Evolutionary conservation across 2,329 filamentous ascomycete genomes (phyloP).

Genomic region (Sporothrix schenckii): DNA sequence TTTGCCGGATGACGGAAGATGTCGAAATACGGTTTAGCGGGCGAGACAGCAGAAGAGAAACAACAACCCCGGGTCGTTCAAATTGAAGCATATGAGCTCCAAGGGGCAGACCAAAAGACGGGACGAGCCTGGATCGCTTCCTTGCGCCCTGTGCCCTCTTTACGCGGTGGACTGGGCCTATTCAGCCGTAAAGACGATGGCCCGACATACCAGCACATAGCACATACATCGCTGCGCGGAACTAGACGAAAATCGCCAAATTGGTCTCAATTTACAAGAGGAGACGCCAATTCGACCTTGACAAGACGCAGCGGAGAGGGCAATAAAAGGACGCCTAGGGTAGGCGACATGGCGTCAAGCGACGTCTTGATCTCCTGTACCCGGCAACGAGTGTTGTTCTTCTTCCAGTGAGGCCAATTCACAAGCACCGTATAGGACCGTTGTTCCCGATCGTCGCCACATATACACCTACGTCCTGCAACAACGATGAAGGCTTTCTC

Average conservation of each 20-base stretch:
- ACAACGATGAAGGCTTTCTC: constrained; percentile 15
- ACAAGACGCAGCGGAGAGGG: not conserved
- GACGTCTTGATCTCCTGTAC: not conserved
- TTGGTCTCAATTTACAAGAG: constrained; percentile 21
- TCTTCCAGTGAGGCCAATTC: not conserved
- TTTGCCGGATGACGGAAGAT: constrained; percentile 27
- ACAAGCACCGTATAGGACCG: not conserved
- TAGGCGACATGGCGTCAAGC: constrained; percentile 14
- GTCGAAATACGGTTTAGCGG: constrained; percentile 15
- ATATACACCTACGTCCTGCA: not conserved
- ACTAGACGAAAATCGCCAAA: constrained; percentile 21
- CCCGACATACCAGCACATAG: not conserved
- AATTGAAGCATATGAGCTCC: constrained; percentile 16
- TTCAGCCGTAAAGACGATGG: constrained; percentile 24
- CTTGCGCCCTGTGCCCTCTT: not conserved
- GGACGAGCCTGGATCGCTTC: constrained; percentile 14
- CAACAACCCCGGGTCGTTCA: constrained; percentile 5
- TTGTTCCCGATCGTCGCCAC: not conserved
- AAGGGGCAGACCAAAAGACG: constrained; percentile 2
- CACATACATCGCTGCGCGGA: not conserved
- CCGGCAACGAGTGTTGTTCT: not conserved
- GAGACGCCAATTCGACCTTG: not conserved
- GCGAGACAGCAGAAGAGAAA: not conserved
- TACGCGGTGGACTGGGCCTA: constrained; percentile 9
- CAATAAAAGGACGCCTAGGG: not conserved